phyloP scores from a whole-genome alignment of 768 basidiomycete genomes.

The Crucibulum laeve region DNA sequence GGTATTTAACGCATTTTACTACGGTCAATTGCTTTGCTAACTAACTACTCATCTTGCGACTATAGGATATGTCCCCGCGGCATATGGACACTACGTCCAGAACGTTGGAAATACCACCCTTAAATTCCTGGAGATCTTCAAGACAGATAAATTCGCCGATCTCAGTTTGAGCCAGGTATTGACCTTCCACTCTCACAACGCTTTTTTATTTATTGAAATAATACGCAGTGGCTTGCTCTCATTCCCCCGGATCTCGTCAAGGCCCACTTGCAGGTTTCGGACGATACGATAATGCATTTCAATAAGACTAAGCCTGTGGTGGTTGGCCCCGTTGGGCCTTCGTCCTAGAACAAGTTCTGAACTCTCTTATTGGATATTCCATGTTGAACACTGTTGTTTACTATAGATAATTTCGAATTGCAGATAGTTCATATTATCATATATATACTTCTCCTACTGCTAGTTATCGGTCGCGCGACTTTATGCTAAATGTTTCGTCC shows the following conservation, averaged over 20 bases:
- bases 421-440: too few relatives aligned
- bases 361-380: too few relatives aligned
- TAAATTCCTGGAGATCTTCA: constrained; percentile 58
- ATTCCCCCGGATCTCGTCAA: constrained; percentile 37
- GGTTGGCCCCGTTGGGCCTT: constrained; percentile 23
- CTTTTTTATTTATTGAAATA: neutral
- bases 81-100: constrained; percentile 62
- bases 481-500: too few relatives aligned
- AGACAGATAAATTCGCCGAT: constrained; percentile 22
- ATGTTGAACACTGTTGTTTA: too few relatives aligned
- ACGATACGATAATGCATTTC: constrained; percentile 25
- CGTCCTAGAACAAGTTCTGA: too few relatives aligned
- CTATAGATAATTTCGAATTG: too few relatives aligned
- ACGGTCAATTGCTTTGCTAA: constrained; percentile 1
- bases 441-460: too few relatives aligned
- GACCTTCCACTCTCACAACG: neutral
- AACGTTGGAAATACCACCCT: constrained; percentile 60
- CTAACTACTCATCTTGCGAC: neutral
- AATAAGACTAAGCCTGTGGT: constrained; percentile 36
- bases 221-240: constrained; percentile 34
- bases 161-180: constrained; percentile 41
- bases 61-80: neutral
- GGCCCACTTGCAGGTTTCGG: constrained; percentile 32
- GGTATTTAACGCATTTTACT: constrained; percentile 13
- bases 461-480: too few relatives aligned